Evolutionary conservation across 202 grass and related monocot species (phyloP).

Genomic region (Thinopyrum obtusiflorum): DNA sequence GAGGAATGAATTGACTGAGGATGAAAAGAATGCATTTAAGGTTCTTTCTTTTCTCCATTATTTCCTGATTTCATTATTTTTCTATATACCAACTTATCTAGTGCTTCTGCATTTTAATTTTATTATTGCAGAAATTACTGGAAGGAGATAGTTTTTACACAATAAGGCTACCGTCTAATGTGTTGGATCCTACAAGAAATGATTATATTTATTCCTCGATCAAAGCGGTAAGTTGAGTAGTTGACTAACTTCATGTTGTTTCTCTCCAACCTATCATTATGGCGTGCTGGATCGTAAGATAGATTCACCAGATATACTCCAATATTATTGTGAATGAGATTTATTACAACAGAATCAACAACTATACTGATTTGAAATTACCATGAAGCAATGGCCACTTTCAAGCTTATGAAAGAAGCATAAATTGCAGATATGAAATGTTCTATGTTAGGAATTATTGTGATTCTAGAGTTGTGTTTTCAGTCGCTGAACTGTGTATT

Average conservation of each 20-base stretch:
- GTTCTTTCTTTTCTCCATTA: slow-evolving; percentile 45
- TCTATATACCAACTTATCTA: background rate
- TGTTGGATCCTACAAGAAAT: slow-evolving; percentile 64
- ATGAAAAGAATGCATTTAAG: slow-evolving; percentile 68
- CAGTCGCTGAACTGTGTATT: slow-evolving; percentile 19
- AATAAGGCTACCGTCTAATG: slow-evolving; percentile 84
- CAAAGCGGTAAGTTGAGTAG: slow-evolving; percentile 81
- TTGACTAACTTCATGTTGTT: slow-evolving; percentile 16
- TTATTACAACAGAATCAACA: background rate
- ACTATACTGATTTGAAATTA: background rate
- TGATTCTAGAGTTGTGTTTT: slow-evolving; percentile 14
- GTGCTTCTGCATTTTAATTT: slow-evolving; percentile 15
- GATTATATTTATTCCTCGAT: slow-evolving; percentile 77
- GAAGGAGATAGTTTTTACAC: slow-evolving; percentile 82
- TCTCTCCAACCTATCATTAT: background rate
- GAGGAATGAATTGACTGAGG: slow-evolving; percentile 61
- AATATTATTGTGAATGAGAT: background rate
- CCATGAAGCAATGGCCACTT: background rate
- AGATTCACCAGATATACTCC: background rate
- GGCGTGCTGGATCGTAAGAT: background rate
- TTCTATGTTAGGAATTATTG: background rate
- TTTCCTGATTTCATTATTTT: background rate
- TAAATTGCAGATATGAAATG: background rate
- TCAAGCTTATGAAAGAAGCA: background rate
- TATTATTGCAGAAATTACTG: slow-evolving; percentile 63